Conservation (phyloP, 129 eudicot species). For the Centrapalus pauciflorus region DNA sequence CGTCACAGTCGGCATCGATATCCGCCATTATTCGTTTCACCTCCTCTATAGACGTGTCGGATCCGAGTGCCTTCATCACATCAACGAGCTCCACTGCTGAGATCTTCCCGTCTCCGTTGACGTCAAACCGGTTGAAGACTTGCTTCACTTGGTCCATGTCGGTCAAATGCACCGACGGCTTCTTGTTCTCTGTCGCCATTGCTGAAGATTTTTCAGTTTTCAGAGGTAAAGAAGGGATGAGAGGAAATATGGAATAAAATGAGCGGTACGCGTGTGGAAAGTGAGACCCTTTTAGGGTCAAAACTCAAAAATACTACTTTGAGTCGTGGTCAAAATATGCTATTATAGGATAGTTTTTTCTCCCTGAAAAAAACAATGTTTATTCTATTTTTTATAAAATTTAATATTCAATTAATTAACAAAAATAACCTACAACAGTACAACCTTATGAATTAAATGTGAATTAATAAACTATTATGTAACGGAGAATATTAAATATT, state of each 20-base stretch:
- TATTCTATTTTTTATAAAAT: too few species aligned
- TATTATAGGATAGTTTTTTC: neutral
- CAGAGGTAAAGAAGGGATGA: neutral
- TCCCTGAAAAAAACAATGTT: neutral
- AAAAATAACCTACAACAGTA: too few species aligned
- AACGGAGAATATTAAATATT: too few species aligned
- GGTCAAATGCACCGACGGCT: slow-evolving; percentile 33
- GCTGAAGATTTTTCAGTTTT: neutral
- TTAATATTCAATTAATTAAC: too few species aligned
- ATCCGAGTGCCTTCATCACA: slow-evolving; percentile 55
- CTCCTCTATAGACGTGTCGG: slow-evolving; percentile 41
- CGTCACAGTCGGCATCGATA: slow-evolving; percentile 63
- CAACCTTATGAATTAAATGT: too few species aligned
- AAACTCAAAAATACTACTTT: neutral
- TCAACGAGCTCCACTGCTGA: slow-evolving; percentile 44
- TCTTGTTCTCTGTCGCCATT: slow-evolving; percentile 14
- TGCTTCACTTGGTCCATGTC: slow-evolving; percentile 39
- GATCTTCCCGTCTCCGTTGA: slow-evolving; percentile 67
- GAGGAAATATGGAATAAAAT: neutral
- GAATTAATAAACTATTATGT: too few species aligned
- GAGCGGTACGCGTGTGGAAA: neutral
- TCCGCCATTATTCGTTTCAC: slow-evolving; percentile 54
- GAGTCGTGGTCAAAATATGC: slow-evolving; percentile 2
- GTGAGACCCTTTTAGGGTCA: neutral
- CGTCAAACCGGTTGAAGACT: slow-evolving; percentile 57